Evolutionary conservation across 2,329 filamentous ascomycete genomes (phyloP).

Genomic region (Fonsecaea pedrosoi): DNA sequence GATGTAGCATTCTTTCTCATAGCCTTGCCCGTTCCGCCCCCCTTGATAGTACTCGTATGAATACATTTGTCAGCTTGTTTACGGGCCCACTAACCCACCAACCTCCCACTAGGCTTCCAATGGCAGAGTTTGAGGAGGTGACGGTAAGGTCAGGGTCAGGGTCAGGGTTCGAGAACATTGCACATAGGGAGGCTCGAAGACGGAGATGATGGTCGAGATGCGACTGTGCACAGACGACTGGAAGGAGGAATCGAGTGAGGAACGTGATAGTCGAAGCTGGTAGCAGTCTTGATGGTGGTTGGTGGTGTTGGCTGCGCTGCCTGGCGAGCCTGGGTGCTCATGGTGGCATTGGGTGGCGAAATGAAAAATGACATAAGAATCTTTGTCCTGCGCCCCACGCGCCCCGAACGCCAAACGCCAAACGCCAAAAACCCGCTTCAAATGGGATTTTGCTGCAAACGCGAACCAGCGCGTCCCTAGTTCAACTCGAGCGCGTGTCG

Average conservation of each 20-base stretch:
- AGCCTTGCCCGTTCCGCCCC: background rate
- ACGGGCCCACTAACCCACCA: background rate
- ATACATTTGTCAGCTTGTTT: constrained; percentile 34
- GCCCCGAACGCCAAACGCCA: background rate
- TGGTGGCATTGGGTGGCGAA: background rate
- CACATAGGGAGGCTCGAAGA: background rate
- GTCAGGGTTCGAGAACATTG: background rate
- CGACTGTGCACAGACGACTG: background rate
- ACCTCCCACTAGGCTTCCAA: background rate
- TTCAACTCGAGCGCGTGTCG: constrained; percentile 13
- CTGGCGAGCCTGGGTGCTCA: no score
- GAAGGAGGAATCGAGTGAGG: background rate
- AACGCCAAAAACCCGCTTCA: constrained; percentile 6
- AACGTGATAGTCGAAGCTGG: background rate
- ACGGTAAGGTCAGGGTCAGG: background rate
- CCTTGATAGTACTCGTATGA: background rate
- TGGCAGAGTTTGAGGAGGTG: background rate
- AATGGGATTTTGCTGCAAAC: constrained; percentile 14
- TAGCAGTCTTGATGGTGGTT: background rate
- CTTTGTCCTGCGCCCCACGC: background rate
- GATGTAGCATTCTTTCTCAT: no score
- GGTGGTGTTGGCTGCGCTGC: background rate
- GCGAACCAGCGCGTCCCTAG: constrained; percentile 21
- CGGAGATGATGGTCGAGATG: background rate
- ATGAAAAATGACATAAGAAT: constrained; percentile 11